Evolutionary conservation across 371 early-diverging fungal species (phyloP).

Genomic region (Saksenaea vasiformis): DNA sequence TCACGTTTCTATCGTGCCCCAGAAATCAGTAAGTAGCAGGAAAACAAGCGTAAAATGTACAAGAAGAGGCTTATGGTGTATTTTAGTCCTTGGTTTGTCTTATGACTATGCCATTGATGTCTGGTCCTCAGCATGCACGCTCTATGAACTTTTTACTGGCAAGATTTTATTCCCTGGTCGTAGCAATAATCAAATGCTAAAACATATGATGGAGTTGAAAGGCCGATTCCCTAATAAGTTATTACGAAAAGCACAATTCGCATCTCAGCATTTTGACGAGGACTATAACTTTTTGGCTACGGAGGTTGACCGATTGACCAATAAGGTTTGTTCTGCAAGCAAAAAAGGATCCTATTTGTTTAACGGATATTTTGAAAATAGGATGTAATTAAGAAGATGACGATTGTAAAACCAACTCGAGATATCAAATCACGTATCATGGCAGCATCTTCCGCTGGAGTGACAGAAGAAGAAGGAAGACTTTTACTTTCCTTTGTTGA

Average conservation of each 20-base stretch:
- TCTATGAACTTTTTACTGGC: conserved; percentile 96
- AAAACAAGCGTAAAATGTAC: background rate
- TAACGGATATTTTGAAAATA: conserved; percentile 13
- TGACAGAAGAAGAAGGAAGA: conserved; percentile 58
- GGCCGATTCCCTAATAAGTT: conserved; percentile 86
- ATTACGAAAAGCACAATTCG: conserved; percentile 82
- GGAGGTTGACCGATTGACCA: conserved; percentile 72
- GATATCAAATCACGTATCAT: conserved; percentile 75
- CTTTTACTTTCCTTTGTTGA: conserved; percentile 66
- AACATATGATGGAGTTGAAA: conserved; percentile 90
- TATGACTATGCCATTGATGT: conserved; percentile 92
- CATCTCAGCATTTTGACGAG: conserved; percentile 85
- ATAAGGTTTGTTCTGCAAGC: conserved; percentile 46
- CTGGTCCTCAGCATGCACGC: conserved; percentile 98
- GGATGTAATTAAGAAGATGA: conserved; percentile 68
- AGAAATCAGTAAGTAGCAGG: conserved; percentile 90
- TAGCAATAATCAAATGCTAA: conserved; percentile 95
- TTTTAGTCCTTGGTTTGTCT: conserved; percentile 80
- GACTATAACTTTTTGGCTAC: conserved; percentile 65
- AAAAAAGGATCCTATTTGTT: conserved; percentile 3
- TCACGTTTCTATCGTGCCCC: conserved; percentile 99
- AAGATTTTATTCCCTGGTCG: conserved; percentile 93
- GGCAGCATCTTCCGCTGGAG: conserved; percentile 41
- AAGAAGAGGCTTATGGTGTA: background rate
- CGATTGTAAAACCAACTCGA: conserved; percentile 65